Conservation (phyloP, 495 filamentous ascomycete species). For the Penicillium cosmopolitanum region DNA sequence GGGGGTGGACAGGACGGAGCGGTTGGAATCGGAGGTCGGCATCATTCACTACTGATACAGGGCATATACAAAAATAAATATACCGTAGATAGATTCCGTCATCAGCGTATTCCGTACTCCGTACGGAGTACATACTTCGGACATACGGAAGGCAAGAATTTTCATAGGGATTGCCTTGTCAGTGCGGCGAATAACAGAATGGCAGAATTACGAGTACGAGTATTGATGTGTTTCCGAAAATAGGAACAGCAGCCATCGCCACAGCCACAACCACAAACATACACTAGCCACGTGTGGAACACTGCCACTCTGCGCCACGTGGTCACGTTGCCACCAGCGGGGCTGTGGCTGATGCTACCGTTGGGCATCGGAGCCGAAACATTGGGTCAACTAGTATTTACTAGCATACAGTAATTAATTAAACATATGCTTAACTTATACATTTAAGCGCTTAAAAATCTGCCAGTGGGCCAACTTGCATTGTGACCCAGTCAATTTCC, state of each 20-base stretch:
- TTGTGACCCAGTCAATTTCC: not conserved
- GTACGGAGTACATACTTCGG: not conserved
- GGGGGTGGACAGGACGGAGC: constrained; percentile 6
- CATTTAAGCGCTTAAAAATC: constrained; percentile 2
- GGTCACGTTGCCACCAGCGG: constrained; percentile 20
- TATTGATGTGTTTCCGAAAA: constrained; percentile 15
- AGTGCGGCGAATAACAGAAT: not conserved
- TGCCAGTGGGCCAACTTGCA: constrained; percentile 3
- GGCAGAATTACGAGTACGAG: not conserved
- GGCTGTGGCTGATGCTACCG: constrained; percentile 10
- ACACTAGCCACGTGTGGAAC: constrained; percentile 3
- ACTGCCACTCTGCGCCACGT: constrained; percentile 23
- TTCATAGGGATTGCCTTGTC: not conserved
- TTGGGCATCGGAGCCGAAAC: not conserved
- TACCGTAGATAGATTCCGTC: no score
- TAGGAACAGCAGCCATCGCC: constrained; percentile 4
- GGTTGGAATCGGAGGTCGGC: constrained; percentile 11
- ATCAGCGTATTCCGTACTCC: no score
- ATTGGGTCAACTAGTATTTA: not conserved
- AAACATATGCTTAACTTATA: not conserved
- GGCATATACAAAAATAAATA: not conserved
- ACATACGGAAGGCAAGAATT: not conserved
- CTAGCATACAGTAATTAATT: not conserved
- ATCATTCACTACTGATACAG: not conserved
- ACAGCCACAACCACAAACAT: no score